Conservation (phyloP, 768 basidiomycete species). For the Gloeostereum incarnatum region DNA sequence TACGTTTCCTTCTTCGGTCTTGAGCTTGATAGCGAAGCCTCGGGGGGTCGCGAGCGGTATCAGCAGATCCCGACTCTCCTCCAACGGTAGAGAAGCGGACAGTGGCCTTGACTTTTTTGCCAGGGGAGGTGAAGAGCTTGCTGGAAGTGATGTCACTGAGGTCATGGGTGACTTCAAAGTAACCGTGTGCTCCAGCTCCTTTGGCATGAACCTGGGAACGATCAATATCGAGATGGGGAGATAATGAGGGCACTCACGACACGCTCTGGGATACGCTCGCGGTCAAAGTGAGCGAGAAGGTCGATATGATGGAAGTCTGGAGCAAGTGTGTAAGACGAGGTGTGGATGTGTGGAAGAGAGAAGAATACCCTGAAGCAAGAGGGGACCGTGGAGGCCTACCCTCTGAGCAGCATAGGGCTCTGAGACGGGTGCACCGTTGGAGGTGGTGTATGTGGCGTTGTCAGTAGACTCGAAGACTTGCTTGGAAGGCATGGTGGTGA, state of each 20-base stretch:
- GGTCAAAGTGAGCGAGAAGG: slow-evolving; percentile 85
- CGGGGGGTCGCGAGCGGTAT: slow-evolving; percentile 90
- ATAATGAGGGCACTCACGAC: slow-evolving; percentile 40
- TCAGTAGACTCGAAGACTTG: slow-evolving; percentile 47
- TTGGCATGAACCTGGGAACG: slow-evolving; percentile 75
- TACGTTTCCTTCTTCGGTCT: slow-evolving; percentile 87
- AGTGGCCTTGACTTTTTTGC: slow-evolving; percentile 65
- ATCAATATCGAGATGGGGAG: slow-evolving; percentile 11
- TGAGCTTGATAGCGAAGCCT: slow-evolving; percentile 87
- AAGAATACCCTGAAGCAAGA: slow-evolving; percentile 72
- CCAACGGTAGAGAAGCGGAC: slow-evolving; percentile 92
- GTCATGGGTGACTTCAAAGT: slow-evolving; percentile 84
- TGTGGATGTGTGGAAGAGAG: neutral
- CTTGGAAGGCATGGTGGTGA: slow-evolving; percentile 50
- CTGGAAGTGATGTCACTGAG: slow-evolving; percentile 77
- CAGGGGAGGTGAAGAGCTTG: slow-evolving; percentile 51
- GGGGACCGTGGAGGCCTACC: slow-evolving; percentile 67
- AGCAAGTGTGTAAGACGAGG: slow-evolving; percentile 11
- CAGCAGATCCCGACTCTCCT: slow-evolving; percentile 82
- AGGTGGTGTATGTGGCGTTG: slow-evolving; percentile 72
- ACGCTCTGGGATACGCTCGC: slow-evolving; percentile 94
- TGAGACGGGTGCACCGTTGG: slow-evolving; percentile 68
- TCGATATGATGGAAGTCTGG: slow-evolving; percentile 86
- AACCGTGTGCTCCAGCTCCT: slow-evolving; percentile 88
- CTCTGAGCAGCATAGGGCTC: slow-evolving; percentile 78